Evolutionary conservation across 352 stramenopile species (phyloP).

Genomic region (Globisporangium megalacanthum): DNA sequence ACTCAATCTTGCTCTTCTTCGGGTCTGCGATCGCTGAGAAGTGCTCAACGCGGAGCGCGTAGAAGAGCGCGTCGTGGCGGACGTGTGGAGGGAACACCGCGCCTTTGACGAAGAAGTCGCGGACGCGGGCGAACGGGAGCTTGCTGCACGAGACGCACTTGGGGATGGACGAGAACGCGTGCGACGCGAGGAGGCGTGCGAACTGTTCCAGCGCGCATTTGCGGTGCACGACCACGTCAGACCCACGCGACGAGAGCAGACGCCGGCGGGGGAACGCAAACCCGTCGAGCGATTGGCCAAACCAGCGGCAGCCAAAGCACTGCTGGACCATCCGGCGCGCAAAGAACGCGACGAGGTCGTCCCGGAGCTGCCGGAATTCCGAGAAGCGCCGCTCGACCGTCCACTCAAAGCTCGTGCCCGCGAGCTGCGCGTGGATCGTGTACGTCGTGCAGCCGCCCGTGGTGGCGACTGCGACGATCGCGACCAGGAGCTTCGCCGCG

Average conservation of each 20-base stretch:
- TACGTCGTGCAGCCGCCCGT: constrained; percentile 33
- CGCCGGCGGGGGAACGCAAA: constrained; percentile 66
- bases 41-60: constrained; percentile 26
- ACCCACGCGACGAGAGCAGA: constrained; percentile 37
- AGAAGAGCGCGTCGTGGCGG: constrained; percentile 23
- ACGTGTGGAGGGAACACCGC: constrained; percentile 19
- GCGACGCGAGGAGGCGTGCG: constrained; percentile 39
- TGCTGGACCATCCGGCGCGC: constrained; percentile 28
- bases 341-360: constrained; percentile 53
- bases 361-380: constrained; percentile 55
- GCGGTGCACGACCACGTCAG: constrained; percentile 41
- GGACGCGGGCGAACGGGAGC: constrained; percentile 45
- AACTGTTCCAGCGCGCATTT: constrained; percentile 51
- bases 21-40: constrained; percentile 65
- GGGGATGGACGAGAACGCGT: constrained; percentile 74
- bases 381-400: constrained; percentile 62
- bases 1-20: constrained; percentile 78
- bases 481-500: constrained; percentile 46
- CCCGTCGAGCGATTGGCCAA: constrained; percentile 45
- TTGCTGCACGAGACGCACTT: constrained; percentile 64
- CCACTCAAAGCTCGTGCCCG: constrained; percentile 43
- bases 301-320: constrained; percentile 77
- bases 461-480: constrained; percentile 18
- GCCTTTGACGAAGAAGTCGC: constrained; percentile 58
- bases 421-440: constrained; percentile 34